Evolutionary conservation across 1,284 basidiomycete species (phyloP).

Genomic region (Marasmius fiardii): DNA sequence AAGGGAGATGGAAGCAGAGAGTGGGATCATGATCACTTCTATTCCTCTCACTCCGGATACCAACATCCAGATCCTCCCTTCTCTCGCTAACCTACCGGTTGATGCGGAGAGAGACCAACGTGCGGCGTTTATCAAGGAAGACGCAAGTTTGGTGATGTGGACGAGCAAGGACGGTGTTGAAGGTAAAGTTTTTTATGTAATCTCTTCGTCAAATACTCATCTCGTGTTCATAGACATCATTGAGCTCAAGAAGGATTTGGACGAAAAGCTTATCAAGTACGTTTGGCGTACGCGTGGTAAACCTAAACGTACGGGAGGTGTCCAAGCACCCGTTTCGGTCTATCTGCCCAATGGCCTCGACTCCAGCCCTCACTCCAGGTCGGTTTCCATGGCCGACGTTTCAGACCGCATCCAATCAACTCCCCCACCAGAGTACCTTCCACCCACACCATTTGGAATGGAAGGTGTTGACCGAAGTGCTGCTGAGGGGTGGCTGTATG

Average conservation of each 20-base stretch:
- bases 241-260: constrained; percentile 60
- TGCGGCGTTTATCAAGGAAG: constrained; percentile 72
- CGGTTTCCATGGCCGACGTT: neutral
- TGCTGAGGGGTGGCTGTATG: neutral
- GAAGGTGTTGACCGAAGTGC: constrained; percentile 12
- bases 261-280: constrained; percentile 77
- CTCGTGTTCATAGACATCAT: constrained; percentile 72
- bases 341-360: neutral
- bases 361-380: neutral
- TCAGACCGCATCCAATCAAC: neutral
- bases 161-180: neutral
- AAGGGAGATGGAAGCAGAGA: constrained; percentile 47
- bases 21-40: constrained; percentile 72
- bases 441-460: constrained; percentile 11
- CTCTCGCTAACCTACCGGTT: constrained; percentile 55
- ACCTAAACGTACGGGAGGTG: constrained; percentile 27
- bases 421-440: neutral
- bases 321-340: constrained; percentile 1
- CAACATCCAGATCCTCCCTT: constrained; percentile 66
- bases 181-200: neutral
- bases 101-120: constrained; percentile 77
- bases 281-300: constrained; percentile 66
- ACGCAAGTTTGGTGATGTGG: neutral
- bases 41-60: constrained; percentile 56
- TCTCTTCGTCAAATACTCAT: constrained; percentile 50